Percentiles rank a stretch among this genome's conserved stretches.
Evolutionary conservation across 768 basidiomycete species (phyloP).

Genomic region (Pisolithus sp.): DNA sequence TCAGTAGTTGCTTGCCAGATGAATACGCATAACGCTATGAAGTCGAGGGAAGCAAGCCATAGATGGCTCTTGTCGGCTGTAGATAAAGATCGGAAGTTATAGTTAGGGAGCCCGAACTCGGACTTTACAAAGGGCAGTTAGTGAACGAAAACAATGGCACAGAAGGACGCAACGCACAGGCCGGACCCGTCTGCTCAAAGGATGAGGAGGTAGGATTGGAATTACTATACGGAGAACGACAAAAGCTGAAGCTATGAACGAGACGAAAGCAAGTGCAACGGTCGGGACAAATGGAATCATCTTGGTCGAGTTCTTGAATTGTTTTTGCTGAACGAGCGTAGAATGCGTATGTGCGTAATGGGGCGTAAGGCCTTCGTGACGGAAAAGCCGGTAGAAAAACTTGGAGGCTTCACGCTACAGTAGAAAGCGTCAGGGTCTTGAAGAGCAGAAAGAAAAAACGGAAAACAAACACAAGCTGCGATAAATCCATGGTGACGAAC

Average conservation of each 20-base stretch:
- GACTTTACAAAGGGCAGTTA: constrained; percentile 37
- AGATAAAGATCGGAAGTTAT: constrained; percentile 52
- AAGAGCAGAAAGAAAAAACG: constrained; percentile 6
- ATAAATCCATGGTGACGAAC: constrained; percentile 6
- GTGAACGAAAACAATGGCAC: not conserved
- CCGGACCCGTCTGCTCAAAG: constrained; percentile 66
- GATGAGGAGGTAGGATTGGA: constrained; percentile 67
- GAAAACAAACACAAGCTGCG: not conserved
- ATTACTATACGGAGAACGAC: constrained; percentile 70
- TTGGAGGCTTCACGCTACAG: constrained; percentile 21
- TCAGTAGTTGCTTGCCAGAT: constrained; percentile 61
- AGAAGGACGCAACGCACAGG: constrained; percentile 42
- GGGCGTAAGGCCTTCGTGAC: constrained; percentile 35
- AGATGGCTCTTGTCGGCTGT: constrained; percentile 64
- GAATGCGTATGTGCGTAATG: constrained; percentile 24
- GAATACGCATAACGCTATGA: constrained; percentile 56
- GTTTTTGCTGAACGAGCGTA: constrained; percentile 17
- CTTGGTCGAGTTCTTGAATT: constrained; percentile 15
- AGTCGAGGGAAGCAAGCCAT: constrained; percentile 65
- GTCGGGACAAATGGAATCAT: constrained; percentile 69
- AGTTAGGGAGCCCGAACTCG: constrained; percentile 67
- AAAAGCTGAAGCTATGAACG: constrained; percentile 67
- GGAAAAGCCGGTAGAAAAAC: constrained; percentile 26
- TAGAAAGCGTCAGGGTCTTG: constrained; percentile 8
- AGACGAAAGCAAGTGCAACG: constrained; percentile 61